Evolutionary conservation across 495 filamentous ascomycete genomes (phyloP).

Genomic region (Thozetella sp.): DNA sequence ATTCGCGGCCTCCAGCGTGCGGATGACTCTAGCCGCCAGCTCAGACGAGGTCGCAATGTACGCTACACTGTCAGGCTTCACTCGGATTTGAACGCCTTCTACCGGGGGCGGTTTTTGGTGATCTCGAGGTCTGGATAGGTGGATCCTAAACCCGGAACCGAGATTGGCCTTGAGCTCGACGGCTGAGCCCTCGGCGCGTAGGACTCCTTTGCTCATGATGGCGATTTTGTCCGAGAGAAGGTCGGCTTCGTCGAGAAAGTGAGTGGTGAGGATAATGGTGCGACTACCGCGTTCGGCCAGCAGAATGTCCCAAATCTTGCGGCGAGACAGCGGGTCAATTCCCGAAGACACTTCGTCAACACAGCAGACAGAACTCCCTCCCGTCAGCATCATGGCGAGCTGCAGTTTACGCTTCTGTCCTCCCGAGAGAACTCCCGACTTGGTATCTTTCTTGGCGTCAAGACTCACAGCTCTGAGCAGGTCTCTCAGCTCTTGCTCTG

Average conservation of each 20-base stretch:
- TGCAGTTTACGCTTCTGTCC: constrained; percentile 92
- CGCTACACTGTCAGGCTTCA: constrained; percentile 66
- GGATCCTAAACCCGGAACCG: constrained; percentile 77
- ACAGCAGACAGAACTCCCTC: constrained; percentile 81
- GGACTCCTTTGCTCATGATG: constrained; percentile 71
- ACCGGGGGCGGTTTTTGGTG: constrained; percentile 51
- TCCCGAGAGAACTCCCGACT: constrained; percentile 72
- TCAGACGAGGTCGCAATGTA: constrained; percentile 67
- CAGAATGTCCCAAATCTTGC: constrained; percentile 91
- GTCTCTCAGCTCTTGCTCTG: constrained; percentile 52
- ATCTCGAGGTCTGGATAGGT: constrained; percentile 57
- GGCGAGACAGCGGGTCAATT: constrained; percentile 75
- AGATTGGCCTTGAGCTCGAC: constrained; percentile 72
- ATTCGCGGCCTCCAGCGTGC: constrained; percentile 63
- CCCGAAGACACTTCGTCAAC: constrained; percentile 87
- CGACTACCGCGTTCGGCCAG: constrained; percentile 74
- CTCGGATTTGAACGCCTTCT: constrained; percentile 54
- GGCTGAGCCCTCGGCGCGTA: constrained; percentile 73
- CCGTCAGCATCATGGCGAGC: constrained; percentile 88
- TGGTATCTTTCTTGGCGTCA: constrained; percentile 64
- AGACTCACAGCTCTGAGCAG: constrained; percentile 73
- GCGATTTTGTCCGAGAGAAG: constrained; percentile 77
- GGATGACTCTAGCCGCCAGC: constrained; percentile 67
- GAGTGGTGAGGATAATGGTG: constrained; percentile 84
- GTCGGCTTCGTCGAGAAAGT: constrained; percentile 81